Evolutionary conservation across 1,139 yeast species (phyloP).

Genomic region (Kodamaea fungicola): DNA sequence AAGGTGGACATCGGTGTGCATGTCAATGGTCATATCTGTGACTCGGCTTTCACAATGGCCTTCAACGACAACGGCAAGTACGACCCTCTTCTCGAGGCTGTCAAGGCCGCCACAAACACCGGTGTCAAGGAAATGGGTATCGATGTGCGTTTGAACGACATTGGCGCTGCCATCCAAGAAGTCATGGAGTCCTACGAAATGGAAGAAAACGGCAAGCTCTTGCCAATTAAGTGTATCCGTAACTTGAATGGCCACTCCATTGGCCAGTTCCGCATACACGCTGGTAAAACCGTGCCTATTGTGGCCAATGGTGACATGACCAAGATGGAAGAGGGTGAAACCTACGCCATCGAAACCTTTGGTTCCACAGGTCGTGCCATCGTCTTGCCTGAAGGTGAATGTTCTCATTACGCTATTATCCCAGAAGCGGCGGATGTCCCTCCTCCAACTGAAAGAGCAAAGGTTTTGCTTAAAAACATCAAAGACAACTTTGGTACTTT

Average conservation of each 20-base stretch:
- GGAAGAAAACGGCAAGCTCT: constrained; percentile 80
- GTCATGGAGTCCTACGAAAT: constrained; percentile 96
- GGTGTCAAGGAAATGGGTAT: constrained; percentile 93
- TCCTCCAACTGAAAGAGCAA: constrained; percentile 65
- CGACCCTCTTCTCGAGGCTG: constrained; percentile 78
- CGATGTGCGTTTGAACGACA: constrained; percentile 90
- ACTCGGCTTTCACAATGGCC: constrained; percentile 91
- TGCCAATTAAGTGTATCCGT: constrained; percentile 83
- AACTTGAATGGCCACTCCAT: constrained; percentile 95
- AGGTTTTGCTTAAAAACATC: constrained; percentile 61
- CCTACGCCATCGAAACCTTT: constrained; percentile 96
- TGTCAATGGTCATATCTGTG: constrained; percentile 92
- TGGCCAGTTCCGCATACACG: constrained; percentile 79
- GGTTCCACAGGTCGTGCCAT: constrained; percentile 96
- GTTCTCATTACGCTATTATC: constrained; percentile 84
- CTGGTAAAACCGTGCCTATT: constrained; percentile 95
- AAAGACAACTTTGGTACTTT: constrained; percentile 84
- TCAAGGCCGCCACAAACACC: constrained; percentile 87
- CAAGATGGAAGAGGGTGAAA: constrained; percentile 98
- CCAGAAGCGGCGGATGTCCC: constrained; percentile 39
- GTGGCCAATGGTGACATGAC: constrained; percentile 90
- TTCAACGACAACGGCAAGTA: constrained; percentile 71
- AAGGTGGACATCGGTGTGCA: constrained; percentile 98
- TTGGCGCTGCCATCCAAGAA: constrained; percentile 95
- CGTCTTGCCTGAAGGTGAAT: constrained; percentile 84